Evolutionary conservation across 2,329 filamentous ascomycete species (phyloP), one percentile per base, ranked within the genome.

Genomic region (Pyricularia sp.): DNA sequence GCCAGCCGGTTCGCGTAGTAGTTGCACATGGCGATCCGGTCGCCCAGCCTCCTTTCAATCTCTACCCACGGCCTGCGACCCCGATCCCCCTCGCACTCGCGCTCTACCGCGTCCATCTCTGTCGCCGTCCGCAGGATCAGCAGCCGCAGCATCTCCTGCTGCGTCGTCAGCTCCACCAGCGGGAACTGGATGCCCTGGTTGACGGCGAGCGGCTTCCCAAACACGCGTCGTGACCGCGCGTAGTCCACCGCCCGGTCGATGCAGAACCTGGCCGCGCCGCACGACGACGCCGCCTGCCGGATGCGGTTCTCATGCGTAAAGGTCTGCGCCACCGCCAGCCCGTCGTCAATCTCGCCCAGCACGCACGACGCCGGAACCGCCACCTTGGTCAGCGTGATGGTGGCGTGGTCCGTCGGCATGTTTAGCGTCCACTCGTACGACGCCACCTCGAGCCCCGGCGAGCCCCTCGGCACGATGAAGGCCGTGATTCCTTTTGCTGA

Each of bases 281-380:
- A 83, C 0, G 84, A 86, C 10, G 83, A 86, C 1, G 86, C 86
- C 1, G 87, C 87, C 77, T 90, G 86, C n/a, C 87, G 82, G 72
- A 89, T 86, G 64, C 87, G 83, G 75, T 89, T 89, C 73, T 90
- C 87, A 75, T 89, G 86, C 2, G 88, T 86, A 75, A 90, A 89
- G 2, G 86, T 86, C 77, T 89, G 87, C 0, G 87, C 87, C 66
- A 90, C 84, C 26, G 83, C 81, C 5, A 90, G 81, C 11, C 87
- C 86, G 63, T 81, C 79, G 70, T 85, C 83, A 11, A 84, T 72
- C 1, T 79, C 78, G 0, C 86, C 86, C 1, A 89, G 78, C 42
- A 88, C 78, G 1, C 84, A 79, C 25, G 79, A 81, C 17, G 79
- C 77, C 0, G 86, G 85, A 0, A 89, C 84, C 73, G 80, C 84